These are phyloP conservation scores for Pythium aquatile DNA, from an alignment of 352 stramenopile species.

Conservation along the genomic window DNA sequence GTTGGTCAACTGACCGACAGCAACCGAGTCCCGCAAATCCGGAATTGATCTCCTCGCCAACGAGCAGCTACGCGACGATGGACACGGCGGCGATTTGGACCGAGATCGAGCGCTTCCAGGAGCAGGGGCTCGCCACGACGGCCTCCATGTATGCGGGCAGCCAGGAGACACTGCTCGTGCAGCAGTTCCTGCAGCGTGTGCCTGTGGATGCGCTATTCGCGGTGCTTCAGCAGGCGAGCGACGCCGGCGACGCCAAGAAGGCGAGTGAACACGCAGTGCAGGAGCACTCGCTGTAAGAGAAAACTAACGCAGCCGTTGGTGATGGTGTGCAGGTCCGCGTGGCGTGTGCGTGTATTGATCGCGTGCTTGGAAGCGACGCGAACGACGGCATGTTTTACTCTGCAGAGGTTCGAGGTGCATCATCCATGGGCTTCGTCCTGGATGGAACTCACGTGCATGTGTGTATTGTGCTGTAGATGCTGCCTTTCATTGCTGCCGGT, in stretches of 20 bases:
- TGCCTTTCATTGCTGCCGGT: conserved; percentile 71
- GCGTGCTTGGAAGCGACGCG: conserved; percentile 54
- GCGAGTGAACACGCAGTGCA: conserved; percentile 23
- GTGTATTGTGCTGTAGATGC: conserved; percentile 38
- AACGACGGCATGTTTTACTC: conserved; percentile 72
- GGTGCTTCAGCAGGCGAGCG: conserved; percentile 78
- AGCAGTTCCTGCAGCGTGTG: conserved; percentile 64
- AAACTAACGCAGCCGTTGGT: background rate
- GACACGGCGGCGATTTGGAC: conserved; percentile 35
- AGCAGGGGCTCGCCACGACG: conserved; percentile 52
- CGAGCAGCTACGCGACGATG: conserved; percentile 16
- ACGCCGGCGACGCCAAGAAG: conserved; percentile 55
- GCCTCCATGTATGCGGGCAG: conserved; percentile 36
- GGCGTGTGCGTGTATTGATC: conserved; percentile 76
- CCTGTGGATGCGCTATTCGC: conserved; percentile 64
- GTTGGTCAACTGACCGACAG: conserved; percentile 18
- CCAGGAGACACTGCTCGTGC: conserved; percentile 54
- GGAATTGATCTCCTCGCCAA: background rate
- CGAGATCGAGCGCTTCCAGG: conserved; percentile 65
- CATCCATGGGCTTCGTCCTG: background rate
- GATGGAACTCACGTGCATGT: background rate
- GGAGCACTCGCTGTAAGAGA: background rate
- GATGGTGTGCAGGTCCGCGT: conserved; percentile 53
- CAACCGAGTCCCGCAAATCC: background rate
- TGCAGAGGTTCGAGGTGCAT: conserved; percentile 38